These are phyloP conservation scores for Colletotrichum lini DNA, from an alignment of 2,329 filamentous ascomycete species.

Conservation along the genomic window DNA sequence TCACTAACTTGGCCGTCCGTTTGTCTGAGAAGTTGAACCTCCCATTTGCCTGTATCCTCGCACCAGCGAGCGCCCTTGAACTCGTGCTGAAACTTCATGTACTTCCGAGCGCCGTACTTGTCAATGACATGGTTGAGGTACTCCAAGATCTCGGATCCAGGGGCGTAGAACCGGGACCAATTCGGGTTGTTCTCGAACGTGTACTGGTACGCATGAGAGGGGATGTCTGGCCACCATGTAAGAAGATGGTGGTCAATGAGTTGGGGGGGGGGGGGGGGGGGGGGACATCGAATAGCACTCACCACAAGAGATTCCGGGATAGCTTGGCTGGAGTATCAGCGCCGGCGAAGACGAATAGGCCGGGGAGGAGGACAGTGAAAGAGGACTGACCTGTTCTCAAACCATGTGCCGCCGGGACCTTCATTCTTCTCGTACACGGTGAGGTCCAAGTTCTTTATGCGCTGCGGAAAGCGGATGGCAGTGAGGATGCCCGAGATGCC, in stretches of 20 bases:
- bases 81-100: conserved; percentile 4
- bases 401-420: conserved; percentile 45
- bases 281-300: no score
- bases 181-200: conserved; percentile 15
- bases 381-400: conserved; percentile 34
- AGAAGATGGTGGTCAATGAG: no score
- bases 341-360: no score
- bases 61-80: background rate
- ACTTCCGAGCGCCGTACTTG: background rate
- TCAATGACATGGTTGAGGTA: conserved; percentile 16
- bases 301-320: conserved; percentile 44
- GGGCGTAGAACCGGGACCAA: conserved; percentile 24
- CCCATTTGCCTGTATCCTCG: background rate
- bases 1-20: no score
- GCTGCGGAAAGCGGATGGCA: background rate
- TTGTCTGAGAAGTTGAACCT: no score
- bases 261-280: no score
- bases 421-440: conserved; percentile 48
- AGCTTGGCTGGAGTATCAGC: background rate
- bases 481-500: conserved; percentile 3
- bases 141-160: conserved; percentile 1
- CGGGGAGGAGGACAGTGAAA: no score
- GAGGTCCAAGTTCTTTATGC: conserved; percentile 39
- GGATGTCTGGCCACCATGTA: conserved; percentile 37
- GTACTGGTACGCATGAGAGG: conserved; percentile 44